A percentile compares a stretch with the other conserved stretches of the same genome.
phyloP scores from a whole-genome alignment of 2,329 filamentous ascomycete genomes.

The Scopulariopsis brevicaulis region DNA sequence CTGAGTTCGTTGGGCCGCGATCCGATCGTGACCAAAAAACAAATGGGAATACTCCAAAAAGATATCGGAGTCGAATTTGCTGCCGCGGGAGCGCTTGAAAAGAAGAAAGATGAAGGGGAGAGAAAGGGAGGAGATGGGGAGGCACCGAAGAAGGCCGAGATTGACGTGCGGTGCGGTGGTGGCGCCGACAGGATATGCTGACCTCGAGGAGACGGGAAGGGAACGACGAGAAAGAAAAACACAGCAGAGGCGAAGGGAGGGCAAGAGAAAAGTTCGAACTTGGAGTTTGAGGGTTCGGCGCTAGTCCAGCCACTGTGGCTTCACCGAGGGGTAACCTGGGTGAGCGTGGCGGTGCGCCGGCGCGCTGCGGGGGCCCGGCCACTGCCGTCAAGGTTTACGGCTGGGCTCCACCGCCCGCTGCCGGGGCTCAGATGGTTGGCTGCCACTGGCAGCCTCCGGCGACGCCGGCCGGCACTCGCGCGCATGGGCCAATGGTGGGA shows the following conservation, averaged over 20 bases:
- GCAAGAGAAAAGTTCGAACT: constrained; percentile 1
- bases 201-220: constrained; percentile 3
- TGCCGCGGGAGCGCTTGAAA: neutral
- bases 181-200: constrained; percentile 4
- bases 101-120: constrained; percentile 1
- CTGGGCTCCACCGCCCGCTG: neutral
- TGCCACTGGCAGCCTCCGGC: neutral
- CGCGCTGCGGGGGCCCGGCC: neutral
- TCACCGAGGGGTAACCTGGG: neutral
- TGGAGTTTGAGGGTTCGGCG: constrained; percentile 3
- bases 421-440: neutral
- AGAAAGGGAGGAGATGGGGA: constrained; percentile 2
- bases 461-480: neutral
- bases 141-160: constrained; percentile 3
- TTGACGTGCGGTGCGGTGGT: constrained; percentile 2
- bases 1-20: constrained; percentile 1
- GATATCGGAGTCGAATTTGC: neutral
- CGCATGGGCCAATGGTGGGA: neutral
- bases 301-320: neutral
- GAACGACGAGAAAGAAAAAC: constrained; percentile 4
- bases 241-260: constrained; percentile 4
- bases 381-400: neutral
- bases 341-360: neutral
- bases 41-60: neutral
- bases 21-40: neutral